Conservation (phyloP, 192 early-diverging fungal species). For the Backusella luteola region DNA sequence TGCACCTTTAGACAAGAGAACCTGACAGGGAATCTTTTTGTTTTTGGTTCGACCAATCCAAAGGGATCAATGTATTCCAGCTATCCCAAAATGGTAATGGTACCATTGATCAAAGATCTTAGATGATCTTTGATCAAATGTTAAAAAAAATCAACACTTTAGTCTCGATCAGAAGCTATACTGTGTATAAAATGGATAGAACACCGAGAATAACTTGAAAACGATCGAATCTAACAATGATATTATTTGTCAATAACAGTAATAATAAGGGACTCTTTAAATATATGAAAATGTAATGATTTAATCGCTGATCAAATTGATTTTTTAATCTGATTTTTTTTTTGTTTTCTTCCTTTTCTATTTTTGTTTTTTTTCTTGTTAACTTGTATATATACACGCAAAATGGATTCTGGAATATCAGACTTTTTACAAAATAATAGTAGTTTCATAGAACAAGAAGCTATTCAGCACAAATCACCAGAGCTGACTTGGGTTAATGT, state of each 20-base stretch:
- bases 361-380: background rate
- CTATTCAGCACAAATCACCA: background rate
- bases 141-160: background rate
- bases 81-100: background rate
- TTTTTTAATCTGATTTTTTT: no score
- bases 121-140: background rate
- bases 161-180: no score
- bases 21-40: background rate
- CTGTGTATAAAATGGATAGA: background rate
- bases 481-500: constrained; percentile 25
- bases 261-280: no score
- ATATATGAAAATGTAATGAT: no score
- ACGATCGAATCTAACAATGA: background rate
- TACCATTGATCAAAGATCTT: background rate
- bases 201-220: background rate
- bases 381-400: background rate
- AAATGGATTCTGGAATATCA: constrained; percentile 2
- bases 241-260: no score
- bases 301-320: background rate
- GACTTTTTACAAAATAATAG: background rate
- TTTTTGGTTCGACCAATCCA: background rate
- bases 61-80: no score
- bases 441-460: background rate
- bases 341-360: background rate
- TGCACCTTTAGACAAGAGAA: no score